Evolutionary conservation across 1,139 yeast species (phyloP), one percentile per base, ranked within the genome.

Genomic region (Arxiozyma slooffiae): DNA sequence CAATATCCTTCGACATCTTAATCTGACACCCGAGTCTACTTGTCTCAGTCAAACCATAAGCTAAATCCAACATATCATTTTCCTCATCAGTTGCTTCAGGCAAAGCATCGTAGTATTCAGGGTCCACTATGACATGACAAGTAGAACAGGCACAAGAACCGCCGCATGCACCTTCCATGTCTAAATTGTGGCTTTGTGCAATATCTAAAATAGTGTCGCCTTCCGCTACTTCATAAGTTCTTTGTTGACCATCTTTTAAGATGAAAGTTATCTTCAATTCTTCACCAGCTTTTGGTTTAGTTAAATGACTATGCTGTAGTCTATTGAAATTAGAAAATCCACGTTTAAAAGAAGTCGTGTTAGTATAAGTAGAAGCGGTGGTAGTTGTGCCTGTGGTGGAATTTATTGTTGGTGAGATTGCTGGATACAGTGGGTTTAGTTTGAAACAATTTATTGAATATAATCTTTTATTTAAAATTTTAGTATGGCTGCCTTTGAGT

Each of bases 101-200:
- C 60, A 92, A 79, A 53, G 73, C 79, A 64, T 92, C 98, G 68
- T 88, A 92, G 65, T 73, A 89, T 46, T 85, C 96, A 1, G 98
- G 98, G 66, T 92, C 98, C 40, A 92, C 89, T 48, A 92, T 92
- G 52, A 92, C 83, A 70, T 92, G 98, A 67, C 98, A 92, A 0
- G 98, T 92, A 3, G 97, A 89, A 66, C 98, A 92, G 1, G 98
- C 98, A 73, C 98, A 92, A 1, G 97, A 88, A 2, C 98, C 98
- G 38, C 98, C 98, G 70, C 98, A 92, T 0, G 98, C 98, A 45
- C 98, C 96, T 67, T 92, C 98, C 90, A 92, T 89, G 60, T 92
- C 98, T 54, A 92, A 71, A 60, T 89, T 85, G 64, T 90, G 72
- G 4, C 95, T 95, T 70, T 92, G 98, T 7, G 97, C 98, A 52